A percentile compares a stretch with the other conserved stretches of the same genome.
phyloP scores from a whole-genome alignment of 192 early-diverging fungal species.

The Spizellomyces sp. region DNA sequence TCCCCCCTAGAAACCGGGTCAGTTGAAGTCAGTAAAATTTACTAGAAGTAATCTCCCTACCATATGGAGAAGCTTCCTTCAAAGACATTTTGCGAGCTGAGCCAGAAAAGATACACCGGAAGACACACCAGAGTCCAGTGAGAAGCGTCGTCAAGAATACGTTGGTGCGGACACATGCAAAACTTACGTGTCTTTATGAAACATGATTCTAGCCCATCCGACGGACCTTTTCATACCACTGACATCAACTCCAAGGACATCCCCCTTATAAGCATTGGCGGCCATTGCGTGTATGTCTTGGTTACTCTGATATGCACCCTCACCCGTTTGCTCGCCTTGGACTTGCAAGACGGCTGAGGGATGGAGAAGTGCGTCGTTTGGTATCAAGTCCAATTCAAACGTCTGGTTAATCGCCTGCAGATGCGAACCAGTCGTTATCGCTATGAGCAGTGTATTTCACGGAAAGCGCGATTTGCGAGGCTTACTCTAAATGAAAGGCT shows the following conservation, averaged over 20 bases:
- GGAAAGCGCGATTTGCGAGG: background rate
- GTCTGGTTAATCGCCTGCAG: slow-evolving; percentile 34
- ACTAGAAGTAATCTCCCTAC: too few species aligned
- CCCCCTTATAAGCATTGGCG: slow-evolving; percentile 20
- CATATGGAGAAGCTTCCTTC: slow-evolving; percentile 29
- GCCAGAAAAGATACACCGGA: too few species aligned
- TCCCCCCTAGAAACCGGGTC: background rate
- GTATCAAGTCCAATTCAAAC: slow-evolving; percentile 20
- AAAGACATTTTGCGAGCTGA: slow-evolving; percentile 8
- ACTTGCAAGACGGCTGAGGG: slow-evolving; percentile 22
- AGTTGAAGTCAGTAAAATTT: too few species aligned
- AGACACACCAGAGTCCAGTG: too few species aligned
- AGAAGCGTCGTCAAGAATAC: too few species aligned
- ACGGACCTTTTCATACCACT: slow-evolving; percentile 2
- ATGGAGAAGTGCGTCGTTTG: slow-evolving; percentile 30
- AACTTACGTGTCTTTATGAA: slow-evolving; percentile 1
- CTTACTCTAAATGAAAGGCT: slow-evolving; percentile 28
- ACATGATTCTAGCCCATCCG: slow-evolving; percentile 33
- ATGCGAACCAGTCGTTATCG: background rate
- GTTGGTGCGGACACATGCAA: too few species aligned
- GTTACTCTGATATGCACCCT: background rate
- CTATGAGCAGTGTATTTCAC: background rate
- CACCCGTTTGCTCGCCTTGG: slow-evolving; percentile 1
- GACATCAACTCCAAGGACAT: slow-evolving; percentile 17
- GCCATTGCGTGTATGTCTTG: background rate